Conservation (phyloP, 2,329 filamentous ascomycete genomes). For the Lachnellula arida region DNA sequence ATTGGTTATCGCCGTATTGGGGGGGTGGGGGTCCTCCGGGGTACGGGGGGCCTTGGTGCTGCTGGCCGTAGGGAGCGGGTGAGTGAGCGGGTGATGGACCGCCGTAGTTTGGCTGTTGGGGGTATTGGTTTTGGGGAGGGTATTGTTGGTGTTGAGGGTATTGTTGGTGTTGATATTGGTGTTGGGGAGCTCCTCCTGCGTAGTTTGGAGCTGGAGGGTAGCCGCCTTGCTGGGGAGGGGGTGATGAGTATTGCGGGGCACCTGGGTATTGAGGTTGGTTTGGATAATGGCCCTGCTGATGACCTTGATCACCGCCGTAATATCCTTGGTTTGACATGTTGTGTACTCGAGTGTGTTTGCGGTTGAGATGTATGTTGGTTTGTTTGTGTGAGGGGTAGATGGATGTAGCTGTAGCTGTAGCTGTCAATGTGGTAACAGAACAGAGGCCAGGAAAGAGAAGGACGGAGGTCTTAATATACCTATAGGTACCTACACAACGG, state of each 20-base stretch:
- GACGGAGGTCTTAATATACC: not conserved
- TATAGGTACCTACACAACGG: not conserved
- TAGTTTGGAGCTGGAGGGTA: not conserved
- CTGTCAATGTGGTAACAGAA: too few relatives aligned
- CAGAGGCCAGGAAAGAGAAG: not conserved
- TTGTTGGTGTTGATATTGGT: too few relatives aligned
- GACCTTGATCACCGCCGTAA: constrained; percentile 22
- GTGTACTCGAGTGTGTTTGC: not conserved
- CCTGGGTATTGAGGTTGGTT: constrained; percentile 1
- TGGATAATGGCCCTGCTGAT: not conserved
- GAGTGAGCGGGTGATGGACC: constrained; percentile 19
- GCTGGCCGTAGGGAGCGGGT: constrained; percentile 13
- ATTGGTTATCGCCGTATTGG: constrained; percentile 26
- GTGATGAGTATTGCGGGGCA: not conserved
- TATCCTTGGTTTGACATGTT: constrained; percentile 28
- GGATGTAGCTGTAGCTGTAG: too few relatives aligned
- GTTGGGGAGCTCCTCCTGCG: not conserved
- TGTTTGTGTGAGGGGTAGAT: not conserved
- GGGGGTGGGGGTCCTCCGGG: constrained; percentile 6
- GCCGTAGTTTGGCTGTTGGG: constrained; percentile 24
- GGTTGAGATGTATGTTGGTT: not conserved
- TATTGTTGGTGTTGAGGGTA: constrained; percentile 2
- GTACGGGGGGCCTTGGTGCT: constrained; percentile 6
- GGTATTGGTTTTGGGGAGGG: constrained; percentile 13
- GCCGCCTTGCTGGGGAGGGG: not conserved